Conservation (phyloP, 2,329 filamentous ascomycete genomes). For the Chrysoporthe puriensis region DNA sequence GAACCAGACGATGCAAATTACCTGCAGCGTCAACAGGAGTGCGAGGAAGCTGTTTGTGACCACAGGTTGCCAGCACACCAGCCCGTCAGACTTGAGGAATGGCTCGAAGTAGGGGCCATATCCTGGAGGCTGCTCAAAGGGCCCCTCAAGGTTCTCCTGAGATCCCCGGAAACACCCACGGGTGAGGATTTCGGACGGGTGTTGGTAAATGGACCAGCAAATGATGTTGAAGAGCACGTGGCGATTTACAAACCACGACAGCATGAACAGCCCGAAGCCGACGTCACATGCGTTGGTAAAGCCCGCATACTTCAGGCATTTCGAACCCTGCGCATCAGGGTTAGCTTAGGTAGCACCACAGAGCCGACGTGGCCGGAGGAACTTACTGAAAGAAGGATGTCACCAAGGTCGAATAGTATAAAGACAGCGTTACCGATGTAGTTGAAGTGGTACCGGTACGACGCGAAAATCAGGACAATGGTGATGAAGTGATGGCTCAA, state of each 20-base stretch:
- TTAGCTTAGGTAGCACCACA: slow-evolving; percentile 20
- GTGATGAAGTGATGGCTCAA: slow-evolving; percentile 93
- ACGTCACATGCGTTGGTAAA: slow-evolving; percentile 77
- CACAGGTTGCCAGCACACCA: slow-evolving; percentile 77
- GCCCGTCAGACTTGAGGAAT: slow-evolving; percentile 70
- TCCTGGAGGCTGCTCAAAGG: slow-evolving; percentile 52
- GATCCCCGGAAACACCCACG: slow-evolving; percentile 73
- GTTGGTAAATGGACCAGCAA: slow-evolving; percentile 79
- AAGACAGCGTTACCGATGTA: slow-evolving; percentile 88
- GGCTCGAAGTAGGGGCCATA: slow-evolving; percentile 71
- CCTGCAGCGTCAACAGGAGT: slow-evolving; percentile 77
- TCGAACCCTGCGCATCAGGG: slow-evolving; percentile 67
- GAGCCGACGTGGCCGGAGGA: neutral
- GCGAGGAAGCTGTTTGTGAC: slow-evolving; percentile 79
- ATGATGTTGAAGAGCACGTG: slow-evolving; percentile 80
- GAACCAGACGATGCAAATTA: slow-evolving; percentile 84
- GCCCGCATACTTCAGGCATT: slow-evolving; percentile 89
- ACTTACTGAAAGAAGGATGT: slow-evolving; percentile 82
- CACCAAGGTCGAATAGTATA: slow-evolving; percentile 91
- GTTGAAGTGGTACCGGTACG: slow-evolving; percentile 85
- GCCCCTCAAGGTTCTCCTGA: slow-evolving; percentile 57
- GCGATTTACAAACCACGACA: slow-evolving; percentile 81
- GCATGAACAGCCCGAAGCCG: slow-evolving; percentile 83
- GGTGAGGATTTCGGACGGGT: slow-evolving; percentile 64
- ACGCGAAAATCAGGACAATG: slow-evolving; percentile 75